Evolutionary conservation across 148 eudicot genomes (phyloP), one percentile per base, ranked within the genome.

Genomic region (Spergularia bocconei): DNA sequence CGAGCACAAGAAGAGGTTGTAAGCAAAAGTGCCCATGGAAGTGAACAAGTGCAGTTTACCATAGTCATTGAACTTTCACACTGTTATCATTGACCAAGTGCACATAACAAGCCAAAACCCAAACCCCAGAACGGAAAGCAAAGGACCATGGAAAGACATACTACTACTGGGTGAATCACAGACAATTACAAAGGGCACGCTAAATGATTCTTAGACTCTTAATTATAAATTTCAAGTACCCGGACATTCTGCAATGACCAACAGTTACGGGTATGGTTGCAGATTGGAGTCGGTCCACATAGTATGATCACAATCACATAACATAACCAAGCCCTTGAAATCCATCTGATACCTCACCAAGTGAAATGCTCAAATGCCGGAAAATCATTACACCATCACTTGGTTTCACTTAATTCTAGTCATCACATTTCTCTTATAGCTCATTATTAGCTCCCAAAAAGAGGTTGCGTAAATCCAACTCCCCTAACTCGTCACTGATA

Each of bases 171-270:
- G 13, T 39, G 55, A 23, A 59, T 2, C 50, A 39, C 5, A 51
- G 19, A 72, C 41, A 48, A 73, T 61, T 23, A 13, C 11, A 60
- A 63, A 59, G 75, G 51, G 51, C 48, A 5, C 29, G 9, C 69
- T 65, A 39, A 17, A 20, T 3, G 21, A 38, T 2, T 19, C 5
- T 6, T 65, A 10, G 21, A 38, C 9, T 19, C 5, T 6, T 65
- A 15, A 23, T 33, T 38, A 20, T 19, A 36, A 63, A 63, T 52
- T 72, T 20, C 41, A 72, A 29, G 12, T 47, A 20, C 41, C 48
- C 21, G 23, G 4, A 63, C 56, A 11, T 60, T 13, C 29, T 20
- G 13, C 53, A 53, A 73, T 21, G 13, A 48, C 65, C 66, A 50
- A 56, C 68, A 23, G 17, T 17, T 39, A 17, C 13, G 39, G n/a